Evolutionary conservation across 179 eudicot genomes (phyloP).

Genomic region (Nepenthes alata): DNA sequence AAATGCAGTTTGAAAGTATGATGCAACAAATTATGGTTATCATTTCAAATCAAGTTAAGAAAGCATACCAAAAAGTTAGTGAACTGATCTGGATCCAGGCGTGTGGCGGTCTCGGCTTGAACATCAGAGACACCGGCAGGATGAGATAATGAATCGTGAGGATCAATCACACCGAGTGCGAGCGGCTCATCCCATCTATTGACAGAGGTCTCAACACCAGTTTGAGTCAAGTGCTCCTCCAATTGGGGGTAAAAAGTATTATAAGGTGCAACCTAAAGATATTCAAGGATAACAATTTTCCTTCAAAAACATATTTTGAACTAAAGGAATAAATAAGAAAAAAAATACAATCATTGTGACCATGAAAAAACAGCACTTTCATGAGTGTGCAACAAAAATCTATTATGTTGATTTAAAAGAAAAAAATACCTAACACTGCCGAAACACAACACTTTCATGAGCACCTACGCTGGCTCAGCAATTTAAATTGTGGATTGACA

Average conservation of each 20-base stretch:
- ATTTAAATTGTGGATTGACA: no score
- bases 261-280: slow-evolving; percentile 35
- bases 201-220: slow-evolving; percentile 10
- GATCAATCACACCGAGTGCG: slow-evolving; percentile 82
- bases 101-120: slow-evolving; percentile 86
- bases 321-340: neutral
- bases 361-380: no score
- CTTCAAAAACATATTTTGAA: neutral
- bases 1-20: no score
- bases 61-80: slow-evolving; percentile 74
- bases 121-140: slow-evolving; percentile 95
- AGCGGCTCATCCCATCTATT: slow-evolving; percentile 44
- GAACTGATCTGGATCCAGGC: slow-evolving; percentile 76
- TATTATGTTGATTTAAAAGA: no score
- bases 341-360: neutral
- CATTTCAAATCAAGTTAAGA: no score
- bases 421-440: no score
- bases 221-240: slow-evolving; percentile 85
- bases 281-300: neutral
- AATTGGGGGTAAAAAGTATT: slow-evolving; percentile 81
- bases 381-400: no score
- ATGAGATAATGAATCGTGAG: slow-evolving; percentile 93
- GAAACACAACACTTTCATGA: no score
- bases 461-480: no score
- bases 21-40: no score